These are phyloP conservation scores for Oidiodendron maius DNA, from an alignment of 495 filamentous ascomycete species.

Conservation along the genomic window DNA sequence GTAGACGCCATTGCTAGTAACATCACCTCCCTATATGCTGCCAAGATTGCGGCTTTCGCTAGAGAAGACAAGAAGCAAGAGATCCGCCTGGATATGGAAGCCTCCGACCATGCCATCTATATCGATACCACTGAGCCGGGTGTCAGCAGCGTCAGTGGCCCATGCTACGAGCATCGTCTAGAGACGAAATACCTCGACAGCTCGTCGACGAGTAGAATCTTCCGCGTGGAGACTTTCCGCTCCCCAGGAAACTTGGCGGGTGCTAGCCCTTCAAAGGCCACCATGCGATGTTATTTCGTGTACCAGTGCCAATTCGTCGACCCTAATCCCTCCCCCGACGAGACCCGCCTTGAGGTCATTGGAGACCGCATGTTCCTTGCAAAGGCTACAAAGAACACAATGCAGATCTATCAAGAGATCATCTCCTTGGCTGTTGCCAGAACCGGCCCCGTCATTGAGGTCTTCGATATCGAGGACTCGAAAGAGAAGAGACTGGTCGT, in stretches of 20 bases:
- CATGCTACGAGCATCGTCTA: slow-evolving; percentile 87
- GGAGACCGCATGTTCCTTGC: slow-evolving; percentile 91
- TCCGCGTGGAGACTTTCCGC: slow-evolving; percentile 94
- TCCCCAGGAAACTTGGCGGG: slow-evolving; percentile 66
- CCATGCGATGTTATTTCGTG: slow-evolving; percentile 95
- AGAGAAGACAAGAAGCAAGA: slow-evolving; percentile 90
- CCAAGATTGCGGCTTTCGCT: slow-evolving; percentile 91
- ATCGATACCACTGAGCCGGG: slow-evolving; percentile 95
- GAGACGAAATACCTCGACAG: slow-evolving; percentile 89
- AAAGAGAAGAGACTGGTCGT: slow-evolving; percentile 90
- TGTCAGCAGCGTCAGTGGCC: slow-evolving; percentile 64
- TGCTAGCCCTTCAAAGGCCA: slow-evolving; percentile 52
- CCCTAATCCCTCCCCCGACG: slow-evolving; percentile 61
- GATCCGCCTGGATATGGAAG: slow-evolving; percentile 93
- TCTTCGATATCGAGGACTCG: slow-evolving; percentile 88
- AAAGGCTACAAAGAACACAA: slow-evolving; percentile 94
- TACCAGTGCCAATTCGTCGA: slow-evolving; percentile 89
- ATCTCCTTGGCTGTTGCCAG: slow-evolving; percentile 76
- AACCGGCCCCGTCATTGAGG: slow-evolving; percentile 92
- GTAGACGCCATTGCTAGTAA: slow-evolving; percentile 85
- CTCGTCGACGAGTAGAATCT: slow-evolving; percentile 54
- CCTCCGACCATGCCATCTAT: slow-evolving; percentile 91
- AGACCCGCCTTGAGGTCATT: slow-evolving; percentile 86
- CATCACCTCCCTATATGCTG: slow-evolving; percentile 93
- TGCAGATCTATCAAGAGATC: slow-evolving; percentile 87